Percentiles rank a stretch among this genome's conserved stretches.
Evolutionary conservation across 768 basidiomycete genomes (phyloP).

Genomic region (Pulveroboletus sp.): DNA sequence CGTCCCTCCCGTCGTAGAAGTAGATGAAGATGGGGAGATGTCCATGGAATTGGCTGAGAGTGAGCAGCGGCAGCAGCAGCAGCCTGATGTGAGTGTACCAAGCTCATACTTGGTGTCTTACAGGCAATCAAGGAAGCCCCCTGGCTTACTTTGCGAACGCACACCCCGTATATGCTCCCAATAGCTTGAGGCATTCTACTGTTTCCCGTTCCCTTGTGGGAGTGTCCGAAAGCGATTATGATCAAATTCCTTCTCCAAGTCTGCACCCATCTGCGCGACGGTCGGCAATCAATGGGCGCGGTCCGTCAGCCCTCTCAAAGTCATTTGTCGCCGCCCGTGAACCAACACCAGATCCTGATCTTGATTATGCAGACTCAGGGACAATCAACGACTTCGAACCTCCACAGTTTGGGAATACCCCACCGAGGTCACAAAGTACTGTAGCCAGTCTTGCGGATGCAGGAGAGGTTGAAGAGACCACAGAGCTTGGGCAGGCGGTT

Average conservation of each 20-base stretch:
- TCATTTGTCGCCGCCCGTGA: constrained; percentile 18
- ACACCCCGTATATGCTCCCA: constrained; percentile 37
- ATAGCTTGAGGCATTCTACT: constrained; percentile 30
- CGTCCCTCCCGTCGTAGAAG: constrained; percentile 34
- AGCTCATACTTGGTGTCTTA: constrained; percentile 3
- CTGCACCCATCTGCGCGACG: constrained; percentile 29
- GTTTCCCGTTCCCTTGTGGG: constrained; percentile 47
- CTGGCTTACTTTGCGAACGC: constrained; percentile 34
- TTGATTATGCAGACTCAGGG: constrained; percentile 19
- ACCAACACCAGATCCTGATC: constrained; percentile 18
- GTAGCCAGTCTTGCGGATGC: constrained; percentile 46
- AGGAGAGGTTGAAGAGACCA: constrained; percentile 20
- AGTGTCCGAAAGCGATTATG: constrained; percentile 54
- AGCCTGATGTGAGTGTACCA: not conserved
- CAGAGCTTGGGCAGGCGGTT: constrained; percentile 33
- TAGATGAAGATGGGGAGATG: constrained; percentile 60
- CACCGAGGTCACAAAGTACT: constrained; percentile 41
- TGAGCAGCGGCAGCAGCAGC: constrained; percentile 39
- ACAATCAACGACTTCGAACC: constrained; percentile 29
- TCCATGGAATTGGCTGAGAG: constrained; percentile 77
- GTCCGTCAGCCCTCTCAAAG: constrained; percentile 32
- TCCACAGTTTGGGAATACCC: constrained; percentile 20
- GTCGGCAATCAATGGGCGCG: constrained; percentile 31
- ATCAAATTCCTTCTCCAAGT: constrained; percentile 58
- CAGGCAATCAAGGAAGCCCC: constrained; percentile 31